These are phyloP conservation scores for Ogataea ganodermae DNA, from an alignment of 805 yeast species.

Conservation along the genomic window DNA sequence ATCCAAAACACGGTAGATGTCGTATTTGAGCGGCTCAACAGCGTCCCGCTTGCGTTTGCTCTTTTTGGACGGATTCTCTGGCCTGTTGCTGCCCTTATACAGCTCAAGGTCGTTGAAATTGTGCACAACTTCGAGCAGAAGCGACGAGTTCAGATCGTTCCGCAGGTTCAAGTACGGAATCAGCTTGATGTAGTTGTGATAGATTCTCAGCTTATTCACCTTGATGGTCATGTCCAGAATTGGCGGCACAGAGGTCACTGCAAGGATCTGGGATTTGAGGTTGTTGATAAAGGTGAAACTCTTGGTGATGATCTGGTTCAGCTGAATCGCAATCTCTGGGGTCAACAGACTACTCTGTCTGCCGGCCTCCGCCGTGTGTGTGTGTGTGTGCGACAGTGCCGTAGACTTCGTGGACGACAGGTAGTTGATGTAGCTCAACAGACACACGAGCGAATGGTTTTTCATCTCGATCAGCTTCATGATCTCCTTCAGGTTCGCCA, in stretches of 20 bases:
- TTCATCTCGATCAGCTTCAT: conserved; percentile 50
- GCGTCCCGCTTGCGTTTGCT: conserved; percentile 15
- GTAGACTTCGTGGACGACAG: conserved; percentile 46
- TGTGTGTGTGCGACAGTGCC: conserved; percentile 27
- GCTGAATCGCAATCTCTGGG: conserved; percentile 34
- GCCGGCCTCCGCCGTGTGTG: conserved; percentile 25
- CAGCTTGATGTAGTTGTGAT: conserved; percentile 34
- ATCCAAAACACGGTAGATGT: conserved; percentile 40
- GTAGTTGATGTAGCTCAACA: conserved; percentile 54
- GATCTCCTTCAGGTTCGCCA: conserved; percentile 37
- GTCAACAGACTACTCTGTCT: conserved; percentile 31
- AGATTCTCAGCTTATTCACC: conserved; percentile 35
- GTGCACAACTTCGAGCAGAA: conserved; percentile 36
- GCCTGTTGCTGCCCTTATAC: conserved; percentile 17
- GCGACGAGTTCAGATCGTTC: conserved; percentile 34
- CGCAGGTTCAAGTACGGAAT: conserved; percentile 35
- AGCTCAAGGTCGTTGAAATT: conserved; percentile 32
- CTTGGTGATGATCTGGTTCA: conserved; percentile 34
- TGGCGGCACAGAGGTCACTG: conserved; percentile 17
- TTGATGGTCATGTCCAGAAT: conserved; percentile 26
- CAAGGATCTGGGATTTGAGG: conserved; percentile 27
- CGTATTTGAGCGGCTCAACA: conserved; percentile 15
- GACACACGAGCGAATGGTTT: conserved; percentile 58
- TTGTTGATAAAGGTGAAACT: conserved; percentile 33
- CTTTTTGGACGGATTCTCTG: conserved; percentile 9